phyloP scores from a whole-genome alignment of 2,329 filamentous ascomycete genomes.

The Cadophora sp. region DNA sequence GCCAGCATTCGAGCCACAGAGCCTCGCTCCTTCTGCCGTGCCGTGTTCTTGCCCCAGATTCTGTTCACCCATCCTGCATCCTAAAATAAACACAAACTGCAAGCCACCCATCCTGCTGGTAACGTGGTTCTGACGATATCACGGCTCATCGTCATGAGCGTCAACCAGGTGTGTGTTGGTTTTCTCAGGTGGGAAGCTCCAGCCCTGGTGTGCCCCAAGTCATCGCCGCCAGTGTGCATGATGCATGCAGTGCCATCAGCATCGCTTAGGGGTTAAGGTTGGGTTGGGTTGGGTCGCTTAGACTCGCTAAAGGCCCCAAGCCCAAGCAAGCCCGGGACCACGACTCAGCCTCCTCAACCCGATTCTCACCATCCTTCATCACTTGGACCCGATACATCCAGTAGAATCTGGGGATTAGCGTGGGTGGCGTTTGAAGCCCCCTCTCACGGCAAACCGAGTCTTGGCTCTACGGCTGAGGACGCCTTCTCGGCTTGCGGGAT shows the following conservation, averaged over 20 bases:
- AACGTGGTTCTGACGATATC: neutral
- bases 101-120: neutral
- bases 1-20: neutral
- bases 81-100: conserved; percentile 9
- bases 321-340: neutral
- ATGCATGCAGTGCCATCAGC: neutral
- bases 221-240: neutral
- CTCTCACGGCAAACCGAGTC: neutral
- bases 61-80: neutral
- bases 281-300: conserved; percentile 7
- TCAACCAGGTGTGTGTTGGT: neutral
- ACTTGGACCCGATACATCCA: neutral
- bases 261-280: too few relatives aligned
- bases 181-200: neutral
- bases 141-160: neutral
- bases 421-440: conserved; percentile 1
- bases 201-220: neutral
- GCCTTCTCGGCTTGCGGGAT: neutral
- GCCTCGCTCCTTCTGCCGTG: neutral
- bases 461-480: neutral
- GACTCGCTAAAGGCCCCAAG: neutral
- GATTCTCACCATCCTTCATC: neutral
- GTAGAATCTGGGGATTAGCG: neutral
- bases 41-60: too few relatives aligned
- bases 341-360: conserved; percentile 12